phyloP scores from a whole-genome alignment of 2,329 filamentous ascomycete species.

The Mollisiaceae sp. region DNA sequence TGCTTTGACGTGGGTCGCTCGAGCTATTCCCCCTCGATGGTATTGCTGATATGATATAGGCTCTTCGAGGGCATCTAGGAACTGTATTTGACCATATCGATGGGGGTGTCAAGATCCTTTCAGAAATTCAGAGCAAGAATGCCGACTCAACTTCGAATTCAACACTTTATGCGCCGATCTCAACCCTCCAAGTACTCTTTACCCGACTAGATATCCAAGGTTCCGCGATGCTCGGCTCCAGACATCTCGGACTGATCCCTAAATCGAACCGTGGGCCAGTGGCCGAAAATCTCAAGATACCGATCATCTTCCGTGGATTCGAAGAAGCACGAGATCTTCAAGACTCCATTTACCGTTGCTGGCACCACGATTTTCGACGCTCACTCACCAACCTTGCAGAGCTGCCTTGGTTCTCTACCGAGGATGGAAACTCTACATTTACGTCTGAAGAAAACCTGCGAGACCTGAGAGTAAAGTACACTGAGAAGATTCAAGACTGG shows the following conservation, averaged over 20 bases:
- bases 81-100: conserved; percentile 16
- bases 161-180: conserved; percentile 1
- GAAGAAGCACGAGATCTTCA: conserved; percentile 1
- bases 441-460: background rate
- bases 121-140: background rate
- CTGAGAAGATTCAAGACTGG: background rate
- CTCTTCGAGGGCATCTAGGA: conserved; percentile 12
- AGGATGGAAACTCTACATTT: background rate
- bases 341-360: background rate
- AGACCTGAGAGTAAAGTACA: background rate
- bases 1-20: conserved; percentile 16
- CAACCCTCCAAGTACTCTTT: conserved; percentile 9
- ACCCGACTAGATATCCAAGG: conserved; percentile 17
- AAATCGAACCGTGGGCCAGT: too few species aligned
- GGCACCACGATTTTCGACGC: background rate
- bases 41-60: background rate
- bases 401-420: background rate
- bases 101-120: conserved; percentile 15
- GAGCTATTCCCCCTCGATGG: background rate
- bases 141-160: background rate
- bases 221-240: background rate
- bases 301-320: background rate
- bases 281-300: background rate
- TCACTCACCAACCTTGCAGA: background rate
- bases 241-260: background rate